Evolutionary conservation across 192 early-diverging fungal genomes (phyloP).

Genomic region (Coemansia interrupta): DNA sequence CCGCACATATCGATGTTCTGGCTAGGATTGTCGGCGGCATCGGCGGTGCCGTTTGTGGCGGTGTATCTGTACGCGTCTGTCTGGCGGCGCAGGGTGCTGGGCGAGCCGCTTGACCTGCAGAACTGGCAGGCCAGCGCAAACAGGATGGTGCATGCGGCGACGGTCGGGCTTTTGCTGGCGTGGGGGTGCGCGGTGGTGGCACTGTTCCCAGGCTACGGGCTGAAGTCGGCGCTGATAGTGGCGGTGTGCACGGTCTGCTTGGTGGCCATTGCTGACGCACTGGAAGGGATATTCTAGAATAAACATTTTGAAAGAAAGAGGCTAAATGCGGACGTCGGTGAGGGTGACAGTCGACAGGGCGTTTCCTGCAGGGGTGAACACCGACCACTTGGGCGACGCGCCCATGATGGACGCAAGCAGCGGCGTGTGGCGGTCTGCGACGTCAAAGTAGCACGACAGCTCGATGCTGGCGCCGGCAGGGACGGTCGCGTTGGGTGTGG

Average conservation of each 20-base stretch:
- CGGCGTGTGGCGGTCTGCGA: conserved; percentile 32
- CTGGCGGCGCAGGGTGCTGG: conserved; percentile 38
- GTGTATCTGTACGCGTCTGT: conserved; percentile 46
- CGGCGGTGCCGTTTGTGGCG: conserved; percentile 31
- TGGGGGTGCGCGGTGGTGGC: conserved; percentile 36
- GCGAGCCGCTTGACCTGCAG: conserved; percentile 43
- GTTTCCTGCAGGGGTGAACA: conserved; percentile 40
- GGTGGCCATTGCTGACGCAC: conserved; percentile 32
- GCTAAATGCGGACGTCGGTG: conserved; percentile 23
- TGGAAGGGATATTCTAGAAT: conserved; percentile 30
- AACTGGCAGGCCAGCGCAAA: conserved; percentile 42
- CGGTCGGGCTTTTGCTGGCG: conserved; percentile 31
- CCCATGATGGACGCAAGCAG: conserved; percentile 32
- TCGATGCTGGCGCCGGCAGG: conserved; percentile 22
- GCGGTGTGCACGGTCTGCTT: conserved; percentile 17
- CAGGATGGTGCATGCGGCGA: conserved; percentile 34
- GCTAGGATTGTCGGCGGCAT: conserved; percentile 21
- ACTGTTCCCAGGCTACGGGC: conserved; percentile 38
- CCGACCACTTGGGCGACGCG: conserved; percentile 27
- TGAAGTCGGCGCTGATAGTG: conserved; percentile 26
- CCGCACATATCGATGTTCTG: conserved; percentile 39
- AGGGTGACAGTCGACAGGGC: conserved; percentile 42
- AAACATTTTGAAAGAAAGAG: neutral
- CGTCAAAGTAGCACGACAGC: conserved; percentile 48
- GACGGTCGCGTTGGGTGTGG: conserved; percentile 10